phyloP scores from a whole-genome alignment of 2,329 filamentous ascomycete genomes.

The Paraconiothyrium brasiliense region DNA sequence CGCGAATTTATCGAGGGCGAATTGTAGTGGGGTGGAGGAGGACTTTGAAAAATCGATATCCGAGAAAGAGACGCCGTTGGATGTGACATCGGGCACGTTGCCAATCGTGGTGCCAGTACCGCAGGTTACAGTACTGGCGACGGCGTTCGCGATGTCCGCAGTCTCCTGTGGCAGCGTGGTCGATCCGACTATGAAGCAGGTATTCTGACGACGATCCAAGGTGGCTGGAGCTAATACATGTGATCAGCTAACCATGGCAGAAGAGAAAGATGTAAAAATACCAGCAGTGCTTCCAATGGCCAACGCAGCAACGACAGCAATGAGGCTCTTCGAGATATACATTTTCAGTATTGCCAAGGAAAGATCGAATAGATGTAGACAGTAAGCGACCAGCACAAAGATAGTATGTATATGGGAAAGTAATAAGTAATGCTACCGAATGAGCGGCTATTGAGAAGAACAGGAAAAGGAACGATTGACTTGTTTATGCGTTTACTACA shows the following conservation, averaged over 20 bases:
- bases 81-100: conserved; percentile 66
- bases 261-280: neutral
- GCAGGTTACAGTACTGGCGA: conserved; percentile 62
- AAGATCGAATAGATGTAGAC: conserved; percentile 6
- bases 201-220: conserved; percentile 21
- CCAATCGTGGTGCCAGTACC: conserved; percentile 60
- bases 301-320: conserved; percentile 10
- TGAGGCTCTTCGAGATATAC: conserved; percentile 10
- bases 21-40: conserved; percentile 60
- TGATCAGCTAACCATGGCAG: neutral
- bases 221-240: conserved; percentile 6
- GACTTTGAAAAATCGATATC: conserved; percentile 66
- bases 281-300: conserved; percentile 8
- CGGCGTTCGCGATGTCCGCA: conserved; percentile 52
- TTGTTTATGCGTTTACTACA: conserved; percentile 10
- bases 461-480: conserved; percentile 9
- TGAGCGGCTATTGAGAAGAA: conserved; percentile 6
- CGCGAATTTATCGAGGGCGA: conserved; percentile 64
- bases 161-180: conserved; percentile 62
- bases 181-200: conserved; percentile 66
- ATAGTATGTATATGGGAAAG: conserved; percentile 7
- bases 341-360: neutral
- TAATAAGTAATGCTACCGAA: conserved; percentile 9
- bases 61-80: conserved; percentile 62
- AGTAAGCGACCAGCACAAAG: conserved; percentile 12